These are phyloP conservation scores for Chrysanthemum lavandulifolium DNA, from an alignment of 129 eudicot species.

Conservation along the genomic window DNA sequence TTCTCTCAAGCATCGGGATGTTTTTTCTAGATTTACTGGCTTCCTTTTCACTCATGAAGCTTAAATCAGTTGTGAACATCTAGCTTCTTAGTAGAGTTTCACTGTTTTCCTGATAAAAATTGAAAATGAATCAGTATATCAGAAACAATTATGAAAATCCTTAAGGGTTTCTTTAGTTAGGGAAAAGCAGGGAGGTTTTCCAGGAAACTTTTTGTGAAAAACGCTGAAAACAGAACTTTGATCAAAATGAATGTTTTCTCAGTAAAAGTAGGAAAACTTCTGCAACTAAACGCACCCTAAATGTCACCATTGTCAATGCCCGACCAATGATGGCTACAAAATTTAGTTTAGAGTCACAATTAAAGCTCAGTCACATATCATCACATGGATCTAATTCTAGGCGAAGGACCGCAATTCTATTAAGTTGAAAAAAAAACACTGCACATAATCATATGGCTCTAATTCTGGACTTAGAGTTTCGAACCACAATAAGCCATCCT, in stretches of 20 bases:
- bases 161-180: too few species aligned
- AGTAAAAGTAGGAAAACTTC: too few species aligned
- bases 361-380: not conserved
- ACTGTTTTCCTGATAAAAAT: conserved; percentile 17
- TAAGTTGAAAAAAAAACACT: too few species aligned
- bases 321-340: not conserved
- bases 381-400: too few species aligned
- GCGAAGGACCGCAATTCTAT: too few species aligned
- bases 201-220: too few species aligned
- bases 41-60: conserved; percentile 43
- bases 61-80: conserved; percentile 33
- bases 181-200: too few species aligned
- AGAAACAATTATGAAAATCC: conserved; percentile 7
- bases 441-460: not conserved
- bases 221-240: too few species aligned
- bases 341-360: conserved; percentile 3
- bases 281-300: not conserved
- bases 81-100: conserved; percentile 9
- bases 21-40: conserved; percentile 25
- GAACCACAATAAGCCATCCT: too few species aligned
- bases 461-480: too few species aligned
- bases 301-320: conserved; percentile 13
- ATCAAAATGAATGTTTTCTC: too few species aligned
- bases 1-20: conserved; percentile 30
- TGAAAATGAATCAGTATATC: not conserved